These are phyloP conservation scores for Hsuehochloa calcarea DNA, from an alignment of 176 grass and related monocot species.

Conservation along the genomic window DNA sequence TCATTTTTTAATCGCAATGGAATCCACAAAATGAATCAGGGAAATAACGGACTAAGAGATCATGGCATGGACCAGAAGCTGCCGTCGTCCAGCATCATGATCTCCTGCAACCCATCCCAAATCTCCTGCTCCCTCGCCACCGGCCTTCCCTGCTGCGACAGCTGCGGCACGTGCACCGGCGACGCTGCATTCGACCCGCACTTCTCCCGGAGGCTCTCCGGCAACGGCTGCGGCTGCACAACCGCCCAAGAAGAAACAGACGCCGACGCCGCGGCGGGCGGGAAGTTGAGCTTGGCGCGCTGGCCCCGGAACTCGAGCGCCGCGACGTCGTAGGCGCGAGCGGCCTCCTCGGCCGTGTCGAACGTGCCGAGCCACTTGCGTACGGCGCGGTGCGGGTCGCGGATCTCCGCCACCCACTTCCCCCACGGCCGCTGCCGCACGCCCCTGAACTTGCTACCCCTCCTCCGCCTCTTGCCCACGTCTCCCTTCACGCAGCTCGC, in stretches of 20 bases:
- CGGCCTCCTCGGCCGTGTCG: slow-evolving; percentile 72
- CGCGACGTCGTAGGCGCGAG: slow-evolving; percentile 71
- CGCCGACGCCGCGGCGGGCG: background rate
- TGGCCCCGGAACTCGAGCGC: slow-evolving; percentile 65
- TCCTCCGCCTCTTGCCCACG: slow-evolving; percentile 43
- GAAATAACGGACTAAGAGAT: background rate
- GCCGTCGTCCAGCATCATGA: slow-evolving; percentile 51
- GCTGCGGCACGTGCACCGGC: slow-evolving; percentile 5
- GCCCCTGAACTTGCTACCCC: slow-evolving; percentile 55
- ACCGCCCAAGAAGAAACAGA: background rate
- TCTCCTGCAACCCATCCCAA: slow-evolving; percentile 76
- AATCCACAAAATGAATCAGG: background rate
- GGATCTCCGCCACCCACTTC: slow-evolving; percentile 87
- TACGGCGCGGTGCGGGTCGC: slow-evolving; percentile 65
- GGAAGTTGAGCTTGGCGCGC: slow-evolving; percentile 74
- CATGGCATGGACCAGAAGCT: slow-evolving; percentile 46
- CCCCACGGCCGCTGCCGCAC: slow-evolving; percentile 78
- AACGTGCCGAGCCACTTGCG: slow-evolving; percentile 95
- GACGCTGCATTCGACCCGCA: slow-evolving; percentile 21
- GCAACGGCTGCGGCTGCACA: background rate
- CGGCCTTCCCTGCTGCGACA: background rate
- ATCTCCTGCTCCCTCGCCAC: slow-evolving; percentile 30
- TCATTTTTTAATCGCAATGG: background rate
- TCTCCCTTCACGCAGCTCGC: background rate
- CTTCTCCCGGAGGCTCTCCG: background rate